phyloP scores from a whole-genome alignment of 1,284 basidiomycete species.

The Leccinum proximum region DNA sequence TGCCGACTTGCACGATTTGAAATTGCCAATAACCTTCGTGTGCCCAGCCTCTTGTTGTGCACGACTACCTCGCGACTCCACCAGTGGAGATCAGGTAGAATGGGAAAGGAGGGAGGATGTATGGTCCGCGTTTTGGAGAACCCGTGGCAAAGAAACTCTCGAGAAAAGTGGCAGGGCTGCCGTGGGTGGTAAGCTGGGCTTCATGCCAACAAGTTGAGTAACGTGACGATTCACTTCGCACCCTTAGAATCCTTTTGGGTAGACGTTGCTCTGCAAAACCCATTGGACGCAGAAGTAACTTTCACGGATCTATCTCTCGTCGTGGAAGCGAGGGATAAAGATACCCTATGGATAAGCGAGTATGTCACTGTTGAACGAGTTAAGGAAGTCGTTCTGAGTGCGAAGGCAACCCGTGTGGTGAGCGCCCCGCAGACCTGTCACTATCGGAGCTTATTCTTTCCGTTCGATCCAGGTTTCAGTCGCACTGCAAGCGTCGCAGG shows the following conservation, averaged over 20 bases:
- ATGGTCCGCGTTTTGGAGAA: conserved; percentile 62
- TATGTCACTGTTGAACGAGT: conserved; percentile 55
- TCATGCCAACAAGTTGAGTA: not conserved
- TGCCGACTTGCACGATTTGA: conserved; percentile 39
- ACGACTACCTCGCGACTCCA: conserved; percentile 48
- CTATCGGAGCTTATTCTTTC: conserved; percentile 6
- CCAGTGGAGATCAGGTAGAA: conserved; percentile 38
- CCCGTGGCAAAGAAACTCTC: conserved; percentile 49
- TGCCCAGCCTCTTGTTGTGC: conserved; percentile 48
- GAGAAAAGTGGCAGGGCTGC: conserved; percentile 53
- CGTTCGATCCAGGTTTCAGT: conserved; percentile 52
- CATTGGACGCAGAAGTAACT: conserved; percentile 65
- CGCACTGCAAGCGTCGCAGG: conserved; percentile 46
- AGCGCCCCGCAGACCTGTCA: conserved; percentile 2
- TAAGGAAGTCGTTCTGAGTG: conserved; percentile 51
- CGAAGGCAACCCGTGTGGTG: conserved; percentile 60
- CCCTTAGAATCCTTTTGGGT: conserved; percentile 70
- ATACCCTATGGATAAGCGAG: conserved; percentile 33
- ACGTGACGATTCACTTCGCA: not conserved
- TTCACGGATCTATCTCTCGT: conserved; percentile 57
- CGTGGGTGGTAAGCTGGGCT: conserved; percentile 50
- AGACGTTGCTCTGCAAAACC: conserved; percentile 66
- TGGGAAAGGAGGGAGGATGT: conserved; percentile 64
- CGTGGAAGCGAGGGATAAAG: conserved; percentile 38
- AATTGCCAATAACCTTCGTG: conserved; percentile 60